Base-by-base conservation (phyloP, 306 rosid genomes). In the Casuarina cunninghamiana region DNA sequence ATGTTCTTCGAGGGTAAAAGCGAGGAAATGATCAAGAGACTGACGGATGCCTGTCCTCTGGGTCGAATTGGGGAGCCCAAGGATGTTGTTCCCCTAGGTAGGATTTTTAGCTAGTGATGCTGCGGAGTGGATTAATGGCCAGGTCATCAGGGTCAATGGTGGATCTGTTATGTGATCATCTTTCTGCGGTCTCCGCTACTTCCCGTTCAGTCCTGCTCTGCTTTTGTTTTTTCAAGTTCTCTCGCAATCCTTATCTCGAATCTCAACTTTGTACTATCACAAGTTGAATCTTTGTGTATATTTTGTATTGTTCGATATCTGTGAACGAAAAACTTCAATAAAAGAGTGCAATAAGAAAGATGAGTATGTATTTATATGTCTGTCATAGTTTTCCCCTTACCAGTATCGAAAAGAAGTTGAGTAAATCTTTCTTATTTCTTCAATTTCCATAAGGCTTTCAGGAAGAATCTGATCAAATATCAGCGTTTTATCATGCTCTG, bases 91-190 rank as follows among this genome's bases (percentile, higher is more conserved):
- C 82, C 37, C 3, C 3, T 89, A n/a, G 1, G 92, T 89, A 4
- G 90, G 87, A 3, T 86, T 89, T 16, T 80, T 89, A 69, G 89
- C 87, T 0, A 58, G 66, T 6, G 92, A 86, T 66, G 84, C 82
- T 9, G 86, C 78, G 9, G 88, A 86, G 68, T 89, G 92, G 90
- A 53, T 89, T n/a, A 89, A 86, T 58, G 92, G 90, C 2, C 92
- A 89, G 69, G 77, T 84, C 58, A 46, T 86, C 8, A 65, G 85
- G 55, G 86, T 45, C 4, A 88, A 86, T 42, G 86, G 91, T 42
- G 91, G 91, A 16, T 71, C 44, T 58, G 68, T 83, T 17, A 74
- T 77, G 37, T 78, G 35, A 50, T 4, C 10, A 61, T 37, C 43
- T 61, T 17, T 61, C 68, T 35, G 8, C 43, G 13, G 7, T 11